Evolutionary conservation across 2,329 filamentous ascomycete genomes (phyloP), one percentile per base, ranked within the genome.

Genomic region (Aspergillus bombycis): DNA sequence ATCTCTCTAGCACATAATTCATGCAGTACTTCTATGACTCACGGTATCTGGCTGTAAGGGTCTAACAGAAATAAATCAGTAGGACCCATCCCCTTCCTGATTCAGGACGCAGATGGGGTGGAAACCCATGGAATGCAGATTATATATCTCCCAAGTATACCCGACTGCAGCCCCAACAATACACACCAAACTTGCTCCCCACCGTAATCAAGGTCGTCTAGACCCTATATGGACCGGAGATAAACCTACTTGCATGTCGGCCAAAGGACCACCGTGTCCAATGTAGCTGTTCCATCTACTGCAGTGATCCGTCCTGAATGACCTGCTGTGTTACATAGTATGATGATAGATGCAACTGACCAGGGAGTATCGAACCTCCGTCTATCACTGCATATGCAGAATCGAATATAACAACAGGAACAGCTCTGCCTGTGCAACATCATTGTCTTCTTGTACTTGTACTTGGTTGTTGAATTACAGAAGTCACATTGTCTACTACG

Each of bases 341-440:
- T 21, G 36, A 55, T 55, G 52, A 41, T 34, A 55, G 12, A 38
- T 55, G 34, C 52, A 55, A 38, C 32, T 54, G 32, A 54, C 32
- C 19, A 26, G 28, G 48, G 10, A 32, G n/a, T 16, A 36, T 55
- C 16, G 10, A 38, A 26, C 28, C 19, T 26, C 11, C 28, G 32
- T 55, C n/a, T n/a, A 11, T 26, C 34, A 36, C 52, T 38, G 52
- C 52, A 55, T 55, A 55, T 55, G 52, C 52, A 52, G 52, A 16
- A 38, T 38, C 36, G 6, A 23, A 23, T 26, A 3, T 11, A 14
- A 32, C 21, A 38, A 32, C 12, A 55, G 52, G 52, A 55, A 55
- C 52, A n/a, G 21, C 26, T 5, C n/a, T 36, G 23, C 5, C 12
- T 26, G 52, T 55, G 36, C 34, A 38, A 55, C 52, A 26, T 23